Percentiles rank a stretch among this genome's conserved stretches.
Evolutionary conservation across 2,329 filamentous ascomycete species (phyloP).

Genomic region (Talaromyces islandicus): DNA sequence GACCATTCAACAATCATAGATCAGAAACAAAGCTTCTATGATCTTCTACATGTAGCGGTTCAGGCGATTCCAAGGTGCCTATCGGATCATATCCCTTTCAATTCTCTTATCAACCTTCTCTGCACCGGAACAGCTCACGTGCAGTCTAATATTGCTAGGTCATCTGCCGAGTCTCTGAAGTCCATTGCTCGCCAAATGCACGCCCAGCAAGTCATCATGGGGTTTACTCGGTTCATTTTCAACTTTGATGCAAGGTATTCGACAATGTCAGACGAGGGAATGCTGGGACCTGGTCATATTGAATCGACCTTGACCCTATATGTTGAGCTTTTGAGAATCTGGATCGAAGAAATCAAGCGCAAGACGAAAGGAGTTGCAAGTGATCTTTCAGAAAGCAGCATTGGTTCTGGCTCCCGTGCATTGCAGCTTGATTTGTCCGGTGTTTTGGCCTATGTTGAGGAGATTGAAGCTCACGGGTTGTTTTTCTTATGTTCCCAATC

Average conservation of each 20-base stretch:
- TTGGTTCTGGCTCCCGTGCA: constrained; percentile 61
- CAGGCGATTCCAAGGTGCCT: constrained; percentile 93
- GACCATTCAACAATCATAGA: constrained; percentile 68
- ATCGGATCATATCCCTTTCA: constrained; percentile 84
- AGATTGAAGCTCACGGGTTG: constrained; percentile 90
- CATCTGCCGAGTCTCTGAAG: constrained; percentile 87
- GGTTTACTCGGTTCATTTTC: constrained; percentile 96
- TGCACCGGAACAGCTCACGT: constrained; percentile 97
- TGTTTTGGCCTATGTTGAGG: constrained; percentile 88
- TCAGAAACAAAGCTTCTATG: constrained; percentile 90
- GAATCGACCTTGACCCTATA: constrained; percentile 90
- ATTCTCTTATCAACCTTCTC: constrained; percentile 84
- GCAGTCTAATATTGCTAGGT: constrained; percentile 82
- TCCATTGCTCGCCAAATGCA: constrained; percentile 90
- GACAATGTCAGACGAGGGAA: constrained; percentile 95
- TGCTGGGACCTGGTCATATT: constrained; percentile 89
- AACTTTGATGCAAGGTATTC: constrained; percentile 97
- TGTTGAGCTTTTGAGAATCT: constrained; percentile 88
- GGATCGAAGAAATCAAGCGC: constrained; percentile 92
- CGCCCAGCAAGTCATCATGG: constrained; percentile 91
- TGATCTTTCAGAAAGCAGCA: constrained; percentile 57
- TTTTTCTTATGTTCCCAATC: constrained; percentile 98
- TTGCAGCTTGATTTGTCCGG: constrained; percentile 78
- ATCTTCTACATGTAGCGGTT: constrained; percentile 88
- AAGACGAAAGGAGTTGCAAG: constrained; percentile 69